Conservation (phyloP, 495 filamentous ascomycete species). For the Entonaema liquescens region DNA sequence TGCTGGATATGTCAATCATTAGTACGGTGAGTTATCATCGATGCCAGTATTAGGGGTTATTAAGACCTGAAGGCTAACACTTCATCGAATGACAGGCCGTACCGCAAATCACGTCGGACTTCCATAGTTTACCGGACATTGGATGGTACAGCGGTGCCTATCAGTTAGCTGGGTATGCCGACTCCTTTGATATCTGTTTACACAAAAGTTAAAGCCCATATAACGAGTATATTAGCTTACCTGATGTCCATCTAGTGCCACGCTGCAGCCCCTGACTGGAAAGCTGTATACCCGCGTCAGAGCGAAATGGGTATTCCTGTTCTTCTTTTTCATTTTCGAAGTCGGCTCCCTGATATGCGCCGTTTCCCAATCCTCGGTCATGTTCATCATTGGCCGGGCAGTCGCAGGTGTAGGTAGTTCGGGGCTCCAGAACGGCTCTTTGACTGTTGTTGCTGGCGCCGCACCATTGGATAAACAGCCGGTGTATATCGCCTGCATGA, state of each 20-base stretch:
- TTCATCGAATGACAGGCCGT: conserved; percentile 38
- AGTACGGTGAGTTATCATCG: conserved; percentile 51
- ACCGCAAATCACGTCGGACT: conserved; percentile 55
- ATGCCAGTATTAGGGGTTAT: conserved; percentile 3
- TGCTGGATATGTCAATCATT: conserved; percentile 62
- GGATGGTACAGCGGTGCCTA: conserved; percentile 62
- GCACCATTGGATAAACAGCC: conserved; percentile 59
- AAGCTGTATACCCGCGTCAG: conserved; percentile 60
- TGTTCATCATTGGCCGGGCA: conserved; percentile 64
- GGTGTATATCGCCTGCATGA: conserved; percentile 40
- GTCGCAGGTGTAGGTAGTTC: conserved; percentile 62
- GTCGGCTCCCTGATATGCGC: conserved; percentile 64
- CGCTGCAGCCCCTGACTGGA: conserved; percentile 59
- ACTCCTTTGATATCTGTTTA: neutral
- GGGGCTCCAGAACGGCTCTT: conserved; percentile 60
- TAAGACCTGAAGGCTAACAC: conserved; percentile 7
- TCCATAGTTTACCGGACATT: conserved; percentile 55
- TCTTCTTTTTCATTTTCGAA: conserved; percentile 58
- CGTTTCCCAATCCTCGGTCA: conserved; percentile 56
- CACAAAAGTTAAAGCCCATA: neutral
- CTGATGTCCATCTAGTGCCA: conserved; percentile 39
- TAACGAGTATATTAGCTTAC: conserved; percentile 21
- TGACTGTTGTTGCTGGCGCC: conserved; percentile 60
- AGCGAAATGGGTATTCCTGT: conserved; percentile 55
- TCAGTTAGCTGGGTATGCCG: conserved; percentile 49